Evolutionary conservation across 805 yeast genomes (phyloP).

Genomic region (Suhomyces sp.): DNA sequence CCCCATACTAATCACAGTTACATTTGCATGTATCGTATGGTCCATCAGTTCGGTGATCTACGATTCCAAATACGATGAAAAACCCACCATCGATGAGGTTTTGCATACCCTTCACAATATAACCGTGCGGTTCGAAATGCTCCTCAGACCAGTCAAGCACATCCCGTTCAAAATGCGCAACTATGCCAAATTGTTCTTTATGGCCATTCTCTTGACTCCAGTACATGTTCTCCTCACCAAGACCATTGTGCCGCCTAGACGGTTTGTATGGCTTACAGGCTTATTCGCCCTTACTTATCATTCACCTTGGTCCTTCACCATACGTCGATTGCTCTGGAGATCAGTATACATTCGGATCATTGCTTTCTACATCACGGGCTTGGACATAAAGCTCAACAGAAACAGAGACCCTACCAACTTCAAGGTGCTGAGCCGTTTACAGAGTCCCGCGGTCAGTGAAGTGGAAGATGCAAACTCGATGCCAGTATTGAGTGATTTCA

Average conservation of each 20-base stretch:
- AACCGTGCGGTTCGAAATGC: slow-evolving; percentile 39
- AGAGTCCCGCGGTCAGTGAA: slow-evolving; percentile 19
- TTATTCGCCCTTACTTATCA: slow-evolving; percentile 42
- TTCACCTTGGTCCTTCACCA: slow-evolving; percentile 48
- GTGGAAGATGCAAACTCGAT: slow-evolving; percentile 16
- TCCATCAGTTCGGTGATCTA: slow-evolving; percentile 39
- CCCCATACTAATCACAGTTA: slow-evolving; percentile 39
- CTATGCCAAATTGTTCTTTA: slow-evolving; percentile 27
- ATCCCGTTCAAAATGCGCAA: slow-evolving; percentile 27
- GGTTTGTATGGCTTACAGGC: slow-evolving; percentile 38
- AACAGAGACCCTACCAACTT: slow-evolving; percentile 4
- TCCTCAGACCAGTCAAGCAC: slow-evolving; percentile 39
- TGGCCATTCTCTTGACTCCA: slow-evolving; percentile 42
- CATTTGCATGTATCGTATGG: slow-evolving; percentile 46
- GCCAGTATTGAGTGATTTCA: slow-evolving; percentile 34
- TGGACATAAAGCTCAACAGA: slow-evolving; percentile 11
- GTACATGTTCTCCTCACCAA: slow-evolving; percentile 39
- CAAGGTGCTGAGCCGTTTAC: slow-evolving; percentile 13
- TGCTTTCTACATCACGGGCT: slow-evolving; percentile 43
- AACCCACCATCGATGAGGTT: slow-evolving; percentile 55
- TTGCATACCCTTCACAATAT: slow-evolving; percentile 48
- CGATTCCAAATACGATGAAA: slow-evolving; percentile 44
- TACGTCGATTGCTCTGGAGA: slow-evolving; percentile 51
- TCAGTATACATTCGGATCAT: slow-evolving; percentile 41
- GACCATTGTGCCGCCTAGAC: slow-evolving; percentile 30